A percentile compares a stretch with the other conserved stretches of the same genome.
phyloP scores from a whole-genome alignment of 2,329 filamentous ascomycete genomes.

The Penicillium sp. region DNA sequence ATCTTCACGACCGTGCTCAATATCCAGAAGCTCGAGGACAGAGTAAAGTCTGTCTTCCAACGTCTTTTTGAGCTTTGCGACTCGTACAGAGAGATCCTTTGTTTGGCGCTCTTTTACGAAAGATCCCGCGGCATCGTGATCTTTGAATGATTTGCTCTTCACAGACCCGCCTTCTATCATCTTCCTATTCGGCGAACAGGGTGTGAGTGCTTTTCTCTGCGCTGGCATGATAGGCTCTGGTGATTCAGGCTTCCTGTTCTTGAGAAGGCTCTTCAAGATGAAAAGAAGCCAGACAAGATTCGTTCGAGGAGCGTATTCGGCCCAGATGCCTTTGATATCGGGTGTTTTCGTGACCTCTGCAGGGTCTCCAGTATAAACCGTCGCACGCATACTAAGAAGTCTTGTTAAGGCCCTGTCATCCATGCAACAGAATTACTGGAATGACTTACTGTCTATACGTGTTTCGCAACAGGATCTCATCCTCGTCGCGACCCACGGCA shows the following conservation, averaged over 20 bases:
- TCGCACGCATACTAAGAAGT: constrained; percentile 36
- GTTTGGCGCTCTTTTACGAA: constrained; percentile 8
- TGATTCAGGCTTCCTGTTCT: constrained; percentile 31
- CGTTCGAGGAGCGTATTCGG: constrained; percentile 56
- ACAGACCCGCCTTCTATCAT: constrained; percentile 5
- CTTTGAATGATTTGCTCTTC: constrained; percentile 7
- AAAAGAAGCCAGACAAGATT: constrained; percentile 65
- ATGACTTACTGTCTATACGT: constrained; percentile 43
- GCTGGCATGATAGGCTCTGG: constrained; percentile 1
- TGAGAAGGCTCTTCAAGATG: constrained; percentile 56
- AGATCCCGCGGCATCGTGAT: background rate
- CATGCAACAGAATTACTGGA: background rate
- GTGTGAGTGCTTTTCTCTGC: constrained; percentile 31
- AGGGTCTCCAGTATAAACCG: constrained; percentile 46
- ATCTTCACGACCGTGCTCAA: constrained; percentile 39
- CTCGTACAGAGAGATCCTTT: constrained; percentile 14
- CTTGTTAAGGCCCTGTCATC: background rate
- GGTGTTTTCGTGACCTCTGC: constrained; percentile 36
- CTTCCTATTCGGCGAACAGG: constrained; percentile 33
- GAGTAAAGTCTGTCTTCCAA: constrained; percentile 33
- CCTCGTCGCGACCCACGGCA: constrained; percentile 41
- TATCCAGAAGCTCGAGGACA: constrained; percentile 37
- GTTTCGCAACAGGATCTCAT: constrained; percentile 40
- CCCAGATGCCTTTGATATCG: constrained; percentile 48
- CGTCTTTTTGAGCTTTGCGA: constrained; percentile 27